phyloP scores from a whole-genome alignment of 257 asterid species.

The Orobanche coerulescens region DNA sequence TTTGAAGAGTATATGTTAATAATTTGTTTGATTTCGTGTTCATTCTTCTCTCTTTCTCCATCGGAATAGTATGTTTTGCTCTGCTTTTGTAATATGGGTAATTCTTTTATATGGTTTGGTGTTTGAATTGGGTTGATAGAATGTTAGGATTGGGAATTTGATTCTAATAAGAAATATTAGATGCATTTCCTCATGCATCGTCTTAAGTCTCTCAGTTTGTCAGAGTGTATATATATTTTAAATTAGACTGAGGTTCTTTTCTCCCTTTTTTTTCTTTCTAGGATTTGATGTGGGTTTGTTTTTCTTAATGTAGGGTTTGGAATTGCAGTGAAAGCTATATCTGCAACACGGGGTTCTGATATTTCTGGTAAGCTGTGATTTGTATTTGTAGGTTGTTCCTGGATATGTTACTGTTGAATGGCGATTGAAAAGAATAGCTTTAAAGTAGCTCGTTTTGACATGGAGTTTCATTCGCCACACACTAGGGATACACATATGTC shows the following conservation, averaged over 20 bases:
- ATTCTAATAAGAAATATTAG: not conserved
- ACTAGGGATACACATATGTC: constrained; percentile 63
- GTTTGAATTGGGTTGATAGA: constrained; percentile 23
- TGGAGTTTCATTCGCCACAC: constrained; percentile 59
- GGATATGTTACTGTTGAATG: constrained; percentile 61
- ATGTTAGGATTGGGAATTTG: constrained; percentile 21
- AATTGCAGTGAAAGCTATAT: constrained; percentile 28
- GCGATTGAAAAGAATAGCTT: constrained; percentile 88
- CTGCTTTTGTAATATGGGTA: constrained; percentile 9
- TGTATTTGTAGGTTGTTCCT: constrained; percentile 22
- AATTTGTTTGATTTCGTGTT: not conserved
- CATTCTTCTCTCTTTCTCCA: not conserved
- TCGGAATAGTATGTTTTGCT: not conserved
- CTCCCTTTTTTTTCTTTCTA: not conserved
- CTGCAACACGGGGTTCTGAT: constrained; percentile 13
- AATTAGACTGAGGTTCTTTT: constrained; percentile 10
- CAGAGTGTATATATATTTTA: not conserved
- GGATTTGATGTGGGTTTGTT: constrained; percentile 16
- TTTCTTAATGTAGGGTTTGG: constrained; percentile 35
- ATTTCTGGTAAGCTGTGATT: constrained; percentile 13
- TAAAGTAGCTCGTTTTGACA: constrained; percentile 61
- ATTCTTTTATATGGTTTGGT: constrained; percentile 3
- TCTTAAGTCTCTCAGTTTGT: constrained; percentile 21
- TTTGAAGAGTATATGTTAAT: not conserved
- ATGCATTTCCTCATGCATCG: not conserved